Conservation (phyloP, 306 rosid genomes). For the Prinsepia uniflora region DNA sequence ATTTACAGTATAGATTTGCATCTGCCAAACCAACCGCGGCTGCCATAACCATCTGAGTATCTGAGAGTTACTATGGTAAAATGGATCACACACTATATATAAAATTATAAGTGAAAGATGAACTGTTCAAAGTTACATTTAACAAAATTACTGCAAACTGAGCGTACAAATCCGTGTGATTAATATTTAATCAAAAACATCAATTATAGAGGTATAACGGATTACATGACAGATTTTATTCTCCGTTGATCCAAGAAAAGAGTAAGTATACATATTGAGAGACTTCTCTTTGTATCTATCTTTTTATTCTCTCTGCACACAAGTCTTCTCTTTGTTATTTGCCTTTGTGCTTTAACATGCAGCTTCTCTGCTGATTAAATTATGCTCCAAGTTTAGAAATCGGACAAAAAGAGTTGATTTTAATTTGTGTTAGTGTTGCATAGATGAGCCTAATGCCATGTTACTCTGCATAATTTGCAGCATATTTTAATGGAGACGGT, state of each 20-base stretch:
- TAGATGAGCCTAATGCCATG: constrained; percentile 14
- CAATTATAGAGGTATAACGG: too few relatives aligned
- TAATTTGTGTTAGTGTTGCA: constrained; percentile 4
- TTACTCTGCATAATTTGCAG: constrained; percentile 14
- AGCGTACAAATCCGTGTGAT: too few relatives aligned
- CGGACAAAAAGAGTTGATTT: constrained; percentile 17
- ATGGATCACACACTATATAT: too few relatives aligned
- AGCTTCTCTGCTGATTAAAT: constrained; percentile 17
- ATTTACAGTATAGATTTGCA: too few relatives aligned
- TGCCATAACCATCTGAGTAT: too few relatives aligned
- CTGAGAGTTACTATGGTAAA: too few relatives aligned
- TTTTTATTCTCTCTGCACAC: constrained; percentile 2
- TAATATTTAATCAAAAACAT: too few relatives aligned
- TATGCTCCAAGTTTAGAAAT: background rate
- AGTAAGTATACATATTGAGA: background rate
- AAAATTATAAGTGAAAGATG: too few relatives aligned
- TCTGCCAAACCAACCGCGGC: too few relatives aligned
- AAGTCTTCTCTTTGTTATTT: background rate
- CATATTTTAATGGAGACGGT: constrained; percentile 14
- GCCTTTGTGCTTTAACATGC: background rate
- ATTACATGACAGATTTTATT: too few relatives aligned
- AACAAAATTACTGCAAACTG: too few relatives aligned
- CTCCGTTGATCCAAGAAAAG: background rate
- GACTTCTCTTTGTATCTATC: constrained; percentile 1
- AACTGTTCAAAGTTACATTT: too few relatives aligned